A percentile compares a stretch with the other conserved stretches of the same genome.
Evolutionary conservation across 1,139 yeast genomes (phyloP).

Genomic region (Geotrichum histeridarum): DNA sequence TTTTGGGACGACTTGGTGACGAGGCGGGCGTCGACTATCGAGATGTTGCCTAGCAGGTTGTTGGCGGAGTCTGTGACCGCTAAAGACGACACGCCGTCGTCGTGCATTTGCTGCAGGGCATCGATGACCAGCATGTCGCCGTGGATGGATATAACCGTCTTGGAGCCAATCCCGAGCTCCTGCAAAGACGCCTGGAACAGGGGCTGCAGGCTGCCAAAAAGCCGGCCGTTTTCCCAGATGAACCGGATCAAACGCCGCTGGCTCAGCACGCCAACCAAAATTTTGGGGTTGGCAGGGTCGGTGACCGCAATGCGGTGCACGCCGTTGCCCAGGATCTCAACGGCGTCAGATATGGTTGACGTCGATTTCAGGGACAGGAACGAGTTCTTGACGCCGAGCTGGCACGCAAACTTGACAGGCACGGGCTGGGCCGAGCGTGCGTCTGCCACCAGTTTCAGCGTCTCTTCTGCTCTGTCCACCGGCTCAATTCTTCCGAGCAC

Average conservation of each 20-base stretch:
- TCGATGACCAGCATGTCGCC: slow-evolving; percentile 85
- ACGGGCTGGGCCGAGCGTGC: slow-evolving; percentile 46
- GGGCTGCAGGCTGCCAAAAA: slow-evolving; percentile 74
- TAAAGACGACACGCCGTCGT: slow-evolving; percentile 75
- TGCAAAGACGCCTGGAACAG: slow-evolving; percentile 62
- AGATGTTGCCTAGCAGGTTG: slow-evolving; percentile 80
- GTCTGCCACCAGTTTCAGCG: slow-evolving; percentile 29
- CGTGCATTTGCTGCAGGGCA: slow-evolving; percentile 80
- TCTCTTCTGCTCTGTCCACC: slow-evolving; percentile 30
- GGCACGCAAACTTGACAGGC: slow-evolving; percentile 70
- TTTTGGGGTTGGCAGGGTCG: slow-evolving; percentile 42
- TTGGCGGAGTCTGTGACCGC: slow-evolving; percentile 82
- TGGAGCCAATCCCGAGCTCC: slow-evolving; percentile 65
- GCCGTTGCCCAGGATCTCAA: slow-evolving; percentile 83
- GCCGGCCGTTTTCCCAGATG: slow-evolving; percentile 87
- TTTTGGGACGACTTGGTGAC: slow-evolving; percentile 80
- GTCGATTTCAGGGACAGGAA: slow-evolving; percentile 67
- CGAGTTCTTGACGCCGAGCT: slow-evolving; percentile 77
- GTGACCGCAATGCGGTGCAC: slow-evolving; percentile 89
- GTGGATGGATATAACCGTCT: slow-evolving; percentile 63
- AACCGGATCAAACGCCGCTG: slow-evolving; percentile 80
- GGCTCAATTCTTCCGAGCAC: slow-evolving; percentile 57
- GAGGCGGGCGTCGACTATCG: slow-evolving; percentile 86
- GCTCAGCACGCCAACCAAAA: slow-evolving; percentile 64
- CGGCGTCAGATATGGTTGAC: slow-evolving; percentile 65